Percentiles rank a stretch among this genome's conserved stretches.
phyloP scores from a whole-genome alignment of 2,329 filamentous ascomycete genomes.

The Triangularia verruculosa region DNA sequence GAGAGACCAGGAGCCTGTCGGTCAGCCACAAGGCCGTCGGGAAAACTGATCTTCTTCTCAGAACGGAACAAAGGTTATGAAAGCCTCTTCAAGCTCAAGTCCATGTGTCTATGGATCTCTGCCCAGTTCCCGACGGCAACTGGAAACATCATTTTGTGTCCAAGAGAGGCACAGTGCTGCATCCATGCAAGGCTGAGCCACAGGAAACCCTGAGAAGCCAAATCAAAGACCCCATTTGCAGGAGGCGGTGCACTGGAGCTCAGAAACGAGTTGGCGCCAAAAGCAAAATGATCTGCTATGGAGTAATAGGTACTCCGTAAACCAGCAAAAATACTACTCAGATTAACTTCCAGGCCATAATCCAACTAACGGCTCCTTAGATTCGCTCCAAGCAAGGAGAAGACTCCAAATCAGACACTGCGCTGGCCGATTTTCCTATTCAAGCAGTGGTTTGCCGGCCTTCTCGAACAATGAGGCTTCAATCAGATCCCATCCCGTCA shows the following conservation, averaged over 20 bases:
- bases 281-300: not conserved
- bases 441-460: not conserved
- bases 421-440: not conserved
- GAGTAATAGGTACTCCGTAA: too few relatives aligned
- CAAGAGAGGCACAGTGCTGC: not conserved
- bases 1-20: not conserved
- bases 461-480: not conserved
- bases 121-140: not conserved
- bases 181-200: slow-evolving; percentile 7
- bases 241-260: slow-evolving; percentile 9
- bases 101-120: not conserved
- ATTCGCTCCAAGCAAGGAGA: not conserved
- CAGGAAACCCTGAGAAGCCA: not conserved
- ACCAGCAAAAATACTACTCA: not conserved
- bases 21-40: not conserved
- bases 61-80: not conserved
- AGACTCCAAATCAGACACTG: not conserved
- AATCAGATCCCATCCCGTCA: not conserved
- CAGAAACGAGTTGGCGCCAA: not conserved
- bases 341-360: not conserved
- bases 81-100: not conserved
- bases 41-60: not conserved
- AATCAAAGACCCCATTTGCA: slow-evolving; percentile 5
- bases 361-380: not conserved
- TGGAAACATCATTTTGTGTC: not conserved